These are phyloP conservation scores for Rubroboletus satanas DNA, from an alignment of 768 basidiomycete genomes.

Conservation along the genomic window DNA sequence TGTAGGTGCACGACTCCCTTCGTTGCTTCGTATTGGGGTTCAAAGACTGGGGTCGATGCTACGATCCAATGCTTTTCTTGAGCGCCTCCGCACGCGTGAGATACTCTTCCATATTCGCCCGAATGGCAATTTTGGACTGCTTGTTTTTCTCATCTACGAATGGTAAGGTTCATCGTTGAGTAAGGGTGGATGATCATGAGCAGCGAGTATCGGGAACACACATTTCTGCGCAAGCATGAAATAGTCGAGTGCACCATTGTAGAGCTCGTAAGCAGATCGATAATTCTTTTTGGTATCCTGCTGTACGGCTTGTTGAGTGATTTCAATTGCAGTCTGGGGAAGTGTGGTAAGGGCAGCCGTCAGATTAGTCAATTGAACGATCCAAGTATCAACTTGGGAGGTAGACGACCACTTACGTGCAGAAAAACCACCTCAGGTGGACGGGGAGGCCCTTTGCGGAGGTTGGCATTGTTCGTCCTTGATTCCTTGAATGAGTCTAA, in stretches of 20 bases:
- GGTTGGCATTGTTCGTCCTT: not conserved
- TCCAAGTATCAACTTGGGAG: not conserved
- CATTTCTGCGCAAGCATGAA: slow-evolving; percentile 96
- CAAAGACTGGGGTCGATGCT: not conserved
- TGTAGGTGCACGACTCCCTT: not conserved
- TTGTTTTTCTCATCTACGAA: slow-evolving; percentile 77
- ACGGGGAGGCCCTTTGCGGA: slow-evolving; percentile 3
- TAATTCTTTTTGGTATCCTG: slow-evolving; percentile 89
- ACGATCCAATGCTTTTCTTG: slow-evolving; percentile 48
- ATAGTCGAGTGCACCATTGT: slow-evolving; percentile 91
- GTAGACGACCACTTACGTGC: slow-evolving; percentile 3
- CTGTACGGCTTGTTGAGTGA: slow-evolving; percentile 85
- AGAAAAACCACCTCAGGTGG: slow-evolving; percentile 17
- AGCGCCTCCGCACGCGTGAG: slow-evolving; percentile 85
- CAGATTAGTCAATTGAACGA: not conserved
- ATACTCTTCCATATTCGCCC: slow-evolving; percentile 83
- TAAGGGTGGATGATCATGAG: not conserved
- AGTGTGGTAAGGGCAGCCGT: not conserved
- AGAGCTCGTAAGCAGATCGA: slow-evolving; percentile 85
- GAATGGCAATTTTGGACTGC: slow-evolving; percentile 78
- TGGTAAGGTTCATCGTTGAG: not conserved
- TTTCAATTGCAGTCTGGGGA: slow-evolving; percentile 68
- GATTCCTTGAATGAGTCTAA: slow-evolving; percentile 32
- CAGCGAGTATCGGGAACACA: slow-evolving; percentile 26
- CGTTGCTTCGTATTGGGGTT: not conserved